phyloP scores from a whole-genome alignment of 352 stramenopile species.

The Proteromonas lacertae region DNA sequence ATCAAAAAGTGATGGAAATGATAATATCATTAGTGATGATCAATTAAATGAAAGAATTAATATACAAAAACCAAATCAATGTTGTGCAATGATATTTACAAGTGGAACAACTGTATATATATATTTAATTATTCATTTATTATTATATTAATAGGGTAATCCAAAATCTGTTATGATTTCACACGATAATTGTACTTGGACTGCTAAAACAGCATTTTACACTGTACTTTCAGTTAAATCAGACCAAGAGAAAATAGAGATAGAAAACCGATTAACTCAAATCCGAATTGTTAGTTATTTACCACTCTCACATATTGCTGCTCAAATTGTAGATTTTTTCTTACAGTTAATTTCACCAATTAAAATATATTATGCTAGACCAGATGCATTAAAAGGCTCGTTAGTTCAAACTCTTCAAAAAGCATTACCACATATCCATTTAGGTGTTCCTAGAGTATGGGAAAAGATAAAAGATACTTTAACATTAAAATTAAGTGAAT shows the following conservation, averaged over 20 bases:
- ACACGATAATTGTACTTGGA: slow-evolving; percentile 38
- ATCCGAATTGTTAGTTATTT: slow-evolving; percentile 27
- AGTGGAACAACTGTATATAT: slow-evolving; percentile 53
- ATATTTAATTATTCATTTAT: no score
- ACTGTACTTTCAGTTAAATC: slow-evolving; percentile 3
- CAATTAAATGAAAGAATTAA: no score
- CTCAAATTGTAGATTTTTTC: slow-evolving; percentile 13
- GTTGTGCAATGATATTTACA: slow-evolving; percentile 52
- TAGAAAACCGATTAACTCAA: no score
- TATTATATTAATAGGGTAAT: no score
- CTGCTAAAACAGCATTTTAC: background rate
- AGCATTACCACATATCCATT: slow-evolving; percentile 41
- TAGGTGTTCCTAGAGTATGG: slow-evolving; percentile 50
- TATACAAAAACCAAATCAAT: slow-evolving; percentile 38
- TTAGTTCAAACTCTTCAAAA: slow-evolving; percentile 37
- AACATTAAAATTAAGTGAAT: slow-evolving; percentile 10
- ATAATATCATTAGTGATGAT: no score
- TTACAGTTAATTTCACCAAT: slow-evolving; percentile 8
- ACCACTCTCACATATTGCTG: no score
- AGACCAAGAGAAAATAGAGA: no score
- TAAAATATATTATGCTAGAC: slow-evolving; percentile 40
- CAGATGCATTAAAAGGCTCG: slow-evolving; percentile 46
- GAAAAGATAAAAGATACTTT: slow-evolving; percentile 64
- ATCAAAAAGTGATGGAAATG: no score
- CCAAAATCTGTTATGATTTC: slow-evolving; percentile 68